phyloP scores from a whole-genome alignment of 2,329 filamentous ascomycete species.

The Graphilbum ipis-grandicollis region DNA sequence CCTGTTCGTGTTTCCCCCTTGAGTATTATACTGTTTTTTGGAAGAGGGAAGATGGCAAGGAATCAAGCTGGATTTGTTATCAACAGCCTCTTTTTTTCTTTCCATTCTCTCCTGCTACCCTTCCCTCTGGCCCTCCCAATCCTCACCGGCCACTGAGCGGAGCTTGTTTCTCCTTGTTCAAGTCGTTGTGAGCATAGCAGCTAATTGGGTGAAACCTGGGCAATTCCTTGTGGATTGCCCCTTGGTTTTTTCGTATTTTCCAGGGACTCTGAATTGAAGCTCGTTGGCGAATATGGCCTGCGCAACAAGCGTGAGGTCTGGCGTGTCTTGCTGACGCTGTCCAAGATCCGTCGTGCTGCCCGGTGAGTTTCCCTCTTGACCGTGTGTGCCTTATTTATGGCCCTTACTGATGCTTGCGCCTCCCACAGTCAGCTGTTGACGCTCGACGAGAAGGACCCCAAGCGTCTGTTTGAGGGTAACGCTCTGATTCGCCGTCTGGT shows the following conservation, averaged over 20 bases:
- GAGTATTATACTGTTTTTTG: not conserved
- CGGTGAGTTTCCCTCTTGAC: conserved; percentile 44
- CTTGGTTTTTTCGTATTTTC: conserved; percentile 8
- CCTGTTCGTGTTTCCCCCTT: conserved; percentile 62
- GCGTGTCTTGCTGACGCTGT: conserved; percentile 98
- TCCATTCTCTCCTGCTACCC: not conserved
- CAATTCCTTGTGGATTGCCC: not conserved
- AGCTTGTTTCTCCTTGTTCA: conserved; percentile 84
- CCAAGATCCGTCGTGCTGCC: conserved; percentile 99
- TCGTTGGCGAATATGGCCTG: conserved; percentile 98
- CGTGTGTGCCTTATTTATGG: not conserved
- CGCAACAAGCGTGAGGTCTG: conserved; percentile 99
- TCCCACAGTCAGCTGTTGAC: conserved; percentile 84
- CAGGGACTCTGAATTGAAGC: conserved; percentile 99
- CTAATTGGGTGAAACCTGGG: conserved; percentile 5
- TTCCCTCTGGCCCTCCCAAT: not conserved
- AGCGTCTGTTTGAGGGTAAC: conserved; percentile 99
- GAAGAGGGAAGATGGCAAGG: not conserved
- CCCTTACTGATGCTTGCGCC: not conserved
- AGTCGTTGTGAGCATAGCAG: conserved; percentile 56
- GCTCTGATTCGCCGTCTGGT: conserved; percentile 99
- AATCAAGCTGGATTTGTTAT: no score
- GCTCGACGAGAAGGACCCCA: conserved; percentile 99
- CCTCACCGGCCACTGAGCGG: conserved; percentile 63
- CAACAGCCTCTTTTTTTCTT: not conserved